Conservation (phyloP, 2,329 filamentous ascomycete species). For the Penicillium sp. region DNA sequence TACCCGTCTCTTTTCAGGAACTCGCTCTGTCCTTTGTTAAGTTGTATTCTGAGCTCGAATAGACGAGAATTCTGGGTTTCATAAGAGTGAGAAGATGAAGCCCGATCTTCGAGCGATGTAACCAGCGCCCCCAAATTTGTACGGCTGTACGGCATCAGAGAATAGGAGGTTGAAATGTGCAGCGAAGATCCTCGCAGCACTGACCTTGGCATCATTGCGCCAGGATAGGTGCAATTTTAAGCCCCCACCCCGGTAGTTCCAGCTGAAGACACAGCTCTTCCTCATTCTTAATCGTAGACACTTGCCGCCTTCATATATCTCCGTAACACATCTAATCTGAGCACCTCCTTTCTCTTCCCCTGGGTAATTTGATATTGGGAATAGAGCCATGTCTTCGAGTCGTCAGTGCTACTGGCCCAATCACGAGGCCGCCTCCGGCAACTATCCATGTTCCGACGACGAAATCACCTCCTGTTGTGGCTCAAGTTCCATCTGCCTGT, state of each 20-base stretch:
- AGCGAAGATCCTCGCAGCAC: neutral
- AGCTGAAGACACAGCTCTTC: neutral
- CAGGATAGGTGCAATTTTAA: neutral
- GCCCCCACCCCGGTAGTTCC: neutral
- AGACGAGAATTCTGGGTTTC: too few relatives aligned
- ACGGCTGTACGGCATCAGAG: neutral
- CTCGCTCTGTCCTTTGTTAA: too few relatives aligned
- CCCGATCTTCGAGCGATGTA: neutral
- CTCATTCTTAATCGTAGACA: neutral
- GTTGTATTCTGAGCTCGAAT: too few relatives aligned
- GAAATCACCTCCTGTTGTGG: conserved; percentile 28
- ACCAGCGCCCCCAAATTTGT: neutral
- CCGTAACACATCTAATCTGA: neutral
- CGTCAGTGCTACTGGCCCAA: conserved; percentile 31
- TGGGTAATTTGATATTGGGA: neutral
- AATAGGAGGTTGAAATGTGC: too few relatives aligned
- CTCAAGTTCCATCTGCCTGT: conserved; percentile 24
- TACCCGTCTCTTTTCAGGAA: too few relatives aligned
- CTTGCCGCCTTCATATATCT: neutral
- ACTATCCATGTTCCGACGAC: conserved; percentile 27
- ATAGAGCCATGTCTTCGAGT: conserved; percentile 4
- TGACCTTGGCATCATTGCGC: neutral
- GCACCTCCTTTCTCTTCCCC: too few relatives aligned
- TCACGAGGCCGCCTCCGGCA: conserved; percentile 11
- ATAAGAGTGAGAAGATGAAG: too few relatives aligned